Evolutionary conservation across 225 moss, liverwort and hornwort species (phyloP), one percentile per base, ranked within the genome.

Genomic region (Straminergon stramineum): DNA sequence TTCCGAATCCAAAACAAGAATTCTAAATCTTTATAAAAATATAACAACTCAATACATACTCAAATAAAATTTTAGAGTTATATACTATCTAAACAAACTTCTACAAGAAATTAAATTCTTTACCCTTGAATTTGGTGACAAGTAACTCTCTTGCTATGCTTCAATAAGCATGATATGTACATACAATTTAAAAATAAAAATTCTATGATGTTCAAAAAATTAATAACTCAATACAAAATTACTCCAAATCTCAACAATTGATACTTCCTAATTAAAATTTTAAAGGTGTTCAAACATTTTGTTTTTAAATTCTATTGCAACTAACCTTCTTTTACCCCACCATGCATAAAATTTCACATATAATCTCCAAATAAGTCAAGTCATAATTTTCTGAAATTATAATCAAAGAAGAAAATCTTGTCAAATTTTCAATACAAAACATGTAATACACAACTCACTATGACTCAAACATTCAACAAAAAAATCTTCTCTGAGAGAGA

Each of bases 281-380:
- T 37, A 11, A 22, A 1, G 6, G 22, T 2, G 0, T n/a, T 22
- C 5, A 5, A 68, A 68, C n/a, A 6, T n/a, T 68, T 0, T 67
- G 3, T 35, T 17, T 9, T 68, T 12, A 7, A n/a, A n/a, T 21
- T 68, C 22, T 68, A 22, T 68, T 2, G 6, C 4, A 37, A 0
- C 2, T 68, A 2, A 68, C 11, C 11, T 0, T n/a, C 7, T 68
- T n/a, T n/a, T 4, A 22, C 11, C 4, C n/a, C 22, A 68, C n/a
- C 6, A n/a, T 6, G 4, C 4, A n/a, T 68, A 68, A 68, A 1
- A 1, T 20, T 68, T 21, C 2, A 17, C 21, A 21, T 37, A 37
- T 4, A 37, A 37, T 22, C 2, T n/a, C 20, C 12, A n/a, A 68
- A n/a, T 13, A n/a, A 68, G 11, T 12, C 6, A 1, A 68, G 11